These are phyloP conservation scores for Naganishia randhawae DNA, from an alignment of 768 basidiomycete species.

Conservation along the genomic window DNA sequence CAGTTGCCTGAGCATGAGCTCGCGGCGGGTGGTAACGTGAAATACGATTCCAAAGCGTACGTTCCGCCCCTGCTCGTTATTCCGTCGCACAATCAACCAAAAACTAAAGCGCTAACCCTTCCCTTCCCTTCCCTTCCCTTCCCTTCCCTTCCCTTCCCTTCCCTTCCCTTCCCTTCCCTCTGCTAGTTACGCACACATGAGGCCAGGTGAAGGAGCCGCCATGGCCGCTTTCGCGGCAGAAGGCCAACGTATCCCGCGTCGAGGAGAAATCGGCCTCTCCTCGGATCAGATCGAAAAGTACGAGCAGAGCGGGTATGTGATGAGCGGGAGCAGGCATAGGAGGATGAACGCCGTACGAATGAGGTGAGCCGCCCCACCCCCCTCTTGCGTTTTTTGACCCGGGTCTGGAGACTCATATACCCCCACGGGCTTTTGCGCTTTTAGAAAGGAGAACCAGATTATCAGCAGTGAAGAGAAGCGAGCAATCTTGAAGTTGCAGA, in stretches of 20 bases:
- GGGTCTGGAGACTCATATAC: no score
- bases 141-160: neutral
- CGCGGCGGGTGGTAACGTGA: constrained; percentile 60
- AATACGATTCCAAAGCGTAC: constrained; percentile 59
- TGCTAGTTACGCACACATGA: constrained; percentile 71
- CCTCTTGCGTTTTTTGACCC: neutral
- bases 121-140: neutral
- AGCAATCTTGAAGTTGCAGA: constrained; percentile 88
- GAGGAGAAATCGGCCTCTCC: constrained; percentile 94
- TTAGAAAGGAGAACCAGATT: constrained; percentile 95
- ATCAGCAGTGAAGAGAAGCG: constrained; percentile 98
- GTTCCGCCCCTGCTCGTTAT: constrained; percentile 26
- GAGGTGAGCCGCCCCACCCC: constrained; percentile 36
- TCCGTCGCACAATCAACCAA: neutral
- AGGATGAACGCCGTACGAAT: constrained; percentile 99
- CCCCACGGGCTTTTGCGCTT: no score
- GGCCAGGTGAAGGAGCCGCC: constrained; percentile 91
- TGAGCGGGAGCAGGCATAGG: constrained; percentile 90
- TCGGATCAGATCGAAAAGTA: constrained; percentile 80
- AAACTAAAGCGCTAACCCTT: neutral
- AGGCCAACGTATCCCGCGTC: constrained; percentile 91
- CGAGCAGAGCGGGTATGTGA: constrained; percentile 90
- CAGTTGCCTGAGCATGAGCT: constrained; percentile 60
- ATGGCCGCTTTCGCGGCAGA: constrained; percentile 91
- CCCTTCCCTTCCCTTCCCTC: constrained; percentile 1